Evolutionary conservation across 2,329 filamentous ascomycete genomes (phyloP).

Genomic region (Talaromyces albobiverticillius): DNA sequence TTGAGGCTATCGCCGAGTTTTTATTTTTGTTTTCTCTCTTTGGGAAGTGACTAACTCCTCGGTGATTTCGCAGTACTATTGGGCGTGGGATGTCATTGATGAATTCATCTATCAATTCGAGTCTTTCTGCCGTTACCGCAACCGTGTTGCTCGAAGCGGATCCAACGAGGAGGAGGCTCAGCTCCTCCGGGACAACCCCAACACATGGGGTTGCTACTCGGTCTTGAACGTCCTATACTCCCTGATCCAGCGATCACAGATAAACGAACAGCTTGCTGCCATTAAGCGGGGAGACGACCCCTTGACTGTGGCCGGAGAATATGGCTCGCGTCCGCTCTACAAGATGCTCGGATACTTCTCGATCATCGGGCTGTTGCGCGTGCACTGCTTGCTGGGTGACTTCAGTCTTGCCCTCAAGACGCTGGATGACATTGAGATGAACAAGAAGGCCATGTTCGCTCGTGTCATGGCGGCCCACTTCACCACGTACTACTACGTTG

Average conservation of each 20-base stretch:
- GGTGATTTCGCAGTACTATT: constrained; percentile 70
- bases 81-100: constrained; percentile 99
- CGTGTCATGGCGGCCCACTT: constrained; percentile 99
- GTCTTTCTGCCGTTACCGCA: constrained; percentile 96
- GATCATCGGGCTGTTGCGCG: constrained; percentile 92
- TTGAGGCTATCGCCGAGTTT: background rate
- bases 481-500: constrained; percentile 99
- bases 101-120: constrained; percentile 99
- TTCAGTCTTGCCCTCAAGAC: constrained; percentile 98
- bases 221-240: constrained; percentile 99
- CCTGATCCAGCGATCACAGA: constrained; percentile 95
- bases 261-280: constrained; percentile 92
- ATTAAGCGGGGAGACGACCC: constrained; percentile 94
- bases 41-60: background rate
- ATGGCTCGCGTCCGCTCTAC: constrained; percentile 90
- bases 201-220: constrained; percentile 99
- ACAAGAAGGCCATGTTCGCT: constrained; percentile 99
- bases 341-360: constrained; percentile 99
- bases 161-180: constrained; percentile 90
- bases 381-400: constrained; percentile 94
- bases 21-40: background rate
- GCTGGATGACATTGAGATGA: constrained; percentile 97
- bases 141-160: constrained; percentile 75
- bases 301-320: constrained; percentile 84
- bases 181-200: constrained; percentile 91